Evolutionary conservation across 2,329 filamentous ascomycete species (phyloP).

Genomic region (Sclerotinia minor): DNA sequence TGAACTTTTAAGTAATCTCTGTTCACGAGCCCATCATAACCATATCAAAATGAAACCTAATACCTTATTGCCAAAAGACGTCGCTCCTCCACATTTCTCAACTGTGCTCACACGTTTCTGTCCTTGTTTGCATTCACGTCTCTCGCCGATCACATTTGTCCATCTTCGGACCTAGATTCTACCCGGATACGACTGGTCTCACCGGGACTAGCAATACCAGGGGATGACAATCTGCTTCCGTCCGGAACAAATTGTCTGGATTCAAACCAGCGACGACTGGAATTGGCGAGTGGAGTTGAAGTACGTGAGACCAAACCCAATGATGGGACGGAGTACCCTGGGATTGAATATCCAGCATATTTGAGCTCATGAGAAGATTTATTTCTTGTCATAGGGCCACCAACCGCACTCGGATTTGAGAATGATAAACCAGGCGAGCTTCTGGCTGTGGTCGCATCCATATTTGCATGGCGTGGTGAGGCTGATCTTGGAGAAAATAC

Average conservation of each 20-base stretch:
- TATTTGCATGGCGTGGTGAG: not conserved
- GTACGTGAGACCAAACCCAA: not conserved
- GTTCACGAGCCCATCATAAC: not conserved
- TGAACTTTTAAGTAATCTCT: constrained; percentile 1
- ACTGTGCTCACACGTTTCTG: not conserved
- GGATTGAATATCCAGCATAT: not conserved
- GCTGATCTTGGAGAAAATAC: not conserved
- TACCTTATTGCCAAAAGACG: not conserved
- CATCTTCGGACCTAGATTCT: not conserved
- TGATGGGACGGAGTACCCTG: not conserved
- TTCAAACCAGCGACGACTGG: constrained; percentile 3
- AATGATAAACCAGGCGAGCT: constrained; percentile 4
- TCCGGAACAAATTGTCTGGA: not conserved
- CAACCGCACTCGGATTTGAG: not conserved
- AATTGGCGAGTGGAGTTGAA: not conserved
- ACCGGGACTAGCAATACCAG: not conserved
- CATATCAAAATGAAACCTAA: not conserved
- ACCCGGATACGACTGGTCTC: no score
- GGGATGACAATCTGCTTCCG: constrained; percentile 4
- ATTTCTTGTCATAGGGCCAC: not conserved
- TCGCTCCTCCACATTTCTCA: not conserved
- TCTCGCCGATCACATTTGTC: not conserved
- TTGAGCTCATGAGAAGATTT: not conserved
- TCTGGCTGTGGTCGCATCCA: not conserved
- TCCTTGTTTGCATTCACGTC: not conserved